Base-by-base conservation (phyloP, 2,329 filamentous ascomycete species). In the Cytospora piceae region DNA sequence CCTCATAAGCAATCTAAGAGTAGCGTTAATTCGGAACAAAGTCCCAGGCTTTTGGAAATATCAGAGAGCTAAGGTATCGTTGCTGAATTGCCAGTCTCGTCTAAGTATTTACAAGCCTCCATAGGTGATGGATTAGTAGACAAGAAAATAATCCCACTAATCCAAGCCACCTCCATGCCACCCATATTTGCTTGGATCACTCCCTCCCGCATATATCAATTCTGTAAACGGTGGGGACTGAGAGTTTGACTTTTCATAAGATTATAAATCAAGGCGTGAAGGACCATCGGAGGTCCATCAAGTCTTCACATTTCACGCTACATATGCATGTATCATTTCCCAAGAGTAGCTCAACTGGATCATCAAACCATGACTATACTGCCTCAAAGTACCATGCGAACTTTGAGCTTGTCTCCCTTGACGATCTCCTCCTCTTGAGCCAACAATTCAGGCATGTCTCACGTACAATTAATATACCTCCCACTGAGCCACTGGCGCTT, bases 401-500 rank as follows among this genome's bases (percentile, higher is more conserved):
- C 55, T 32, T 64, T 64, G 14, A 64, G 20, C 15, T 58, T 59
- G 17, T 60, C 55, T 9, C 61, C 61, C 20, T 59, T 64, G 12
- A 54, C 31, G 15, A 64, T 53, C 0, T 52, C 61, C 2, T 59
- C 31, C 32, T 59, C 49, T 31, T 53, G 55, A 3, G 55, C 55
- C 20, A 58, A 22, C 24, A 60, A 14, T 15, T 60, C 61, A 8
- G 56, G 55, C 55, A 59, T 53, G 7, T 64, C 61, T 55, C 61
- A 64, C 11, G 61, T 60, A 53, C 62, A 64, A 2, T 64, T 60
- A 14, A 64, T 32, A 14, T 60, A 64, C 24, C 62, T 37, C 22
- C 62, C 56, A 15, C 39, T 60, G 22, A 60, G 62, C 62, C 62
- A 64, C 56, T 64, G 55, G 1, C 62, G 46, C 46, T 54, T 64